A percentile compares a stretch with the other conserved stretches of the same genome.
These are phyloP conservation scores for Wallacemonas sp. DNA, from an alignment of 208 protist genomes.

Conservation along the genomic window DNA sequence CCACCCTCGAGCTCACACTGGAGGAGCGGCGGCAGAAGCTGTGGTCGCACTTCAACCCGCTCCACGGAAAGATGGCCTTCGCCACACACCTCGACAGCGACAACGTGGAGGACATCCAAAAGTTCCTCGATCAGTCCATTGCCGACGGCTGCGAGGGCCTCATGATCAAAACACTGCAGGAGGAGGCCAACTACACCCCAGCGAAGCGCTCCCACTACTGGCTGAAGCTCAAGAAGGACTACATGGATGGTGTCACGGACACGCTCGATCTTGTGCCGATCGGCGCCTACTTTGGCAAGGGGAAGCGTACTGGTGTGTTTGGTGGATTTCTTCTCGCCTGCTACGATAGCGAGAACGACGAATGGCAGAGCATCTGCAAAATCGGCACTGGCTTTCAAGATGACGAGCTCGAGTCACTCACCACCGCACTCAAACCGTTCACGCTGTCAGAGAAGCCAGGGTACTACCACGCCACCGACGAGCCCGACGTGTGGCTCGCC, in stretches of 20 bases:
- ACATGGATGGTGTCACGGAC: slow-evolving; percentile 98
- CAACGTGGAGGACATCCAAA: slow-evolving; percentile 94
- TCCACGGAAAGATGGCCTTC: slow-evolving; percentile 82
- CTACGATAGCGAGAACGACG: slow-evolving; percentile 97
- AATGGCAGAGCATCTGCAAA: slow-evolving; percentile 98
- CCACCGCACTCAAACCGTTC: slow-evolving; percentile 55
- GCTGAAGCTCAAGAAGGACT: slow-evolving; percentile 99
- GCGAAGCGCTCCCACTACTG: slow-evolving; percentile 96
- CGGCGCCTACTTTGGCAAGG: slow-evolving; percentile 97
- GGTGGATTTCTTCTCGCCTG: slow-evolving; percentile 98
- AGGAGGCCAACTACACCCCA: slow-evolving; percentile 96
- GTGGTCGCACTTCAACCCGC: slow-evolving; percentile 64
- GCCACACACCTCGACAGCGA: slow-evolving; percentile 86
- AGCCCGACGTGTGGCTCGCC: slow-evolving; percentile 97
- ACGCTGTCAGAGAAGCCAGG: slow-evolving; percentile 59
- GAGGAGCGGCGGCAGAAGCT: slow-evolving; percentile 82
- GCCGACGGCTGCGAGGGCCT: slow-evolving; percentile 95
- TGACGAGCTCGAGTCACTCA: slow-evolving; percentile 87
- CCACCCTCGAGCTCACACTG: slow-evolving; percentile 86
- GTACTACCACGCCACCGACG: slow-evolving; percentile 76
- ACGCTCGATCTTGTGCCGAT: slow-evolving; percentile 99
- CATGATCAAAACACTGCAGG: slow-evolving; percentile 98
- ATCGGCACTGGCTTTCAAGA: slow-evolving; percentile 98
- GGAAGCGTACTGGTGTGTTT: slow-evolving; percentile 97
- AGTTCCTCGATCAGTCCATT: slow-evolving; percentile 96